Evolutionary conservation across 768 basidiomycete genomes (phyloP).

Genomic region (Rhodotorula sphaerocarpa): DNA sequence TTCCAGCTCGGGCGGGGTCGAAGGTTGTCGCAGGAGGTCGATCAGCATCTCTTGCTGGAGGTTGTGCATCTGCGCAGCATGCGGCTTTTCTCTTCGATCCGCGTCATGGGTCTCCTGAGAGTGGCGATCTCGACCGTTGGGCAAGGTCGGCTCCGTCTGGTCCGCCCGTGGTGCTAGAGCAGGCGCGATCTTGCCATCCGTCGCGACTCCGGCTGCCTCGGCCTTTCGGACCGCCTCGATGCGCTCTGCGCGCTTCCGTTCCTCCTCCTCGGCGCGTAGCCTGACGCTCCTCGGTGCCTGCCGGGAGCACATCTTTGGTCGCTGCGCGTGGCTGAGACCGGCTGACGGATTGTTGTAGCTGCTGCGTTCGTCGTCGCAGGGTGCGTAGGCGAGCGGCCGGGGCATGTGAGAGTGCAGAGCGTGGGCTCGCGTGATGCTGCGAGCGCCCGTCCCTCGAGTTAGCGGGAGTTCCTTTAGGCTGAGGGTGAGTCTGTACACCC

Average conservation of each 20-base stretch:
- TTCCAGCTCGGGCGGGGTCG: conserved; percentile 17
- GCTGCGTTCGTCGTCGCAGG: conserved; percentile 26
- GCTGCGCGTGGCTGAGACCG: not conserved
- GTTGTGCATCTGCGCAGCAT: not conserved
- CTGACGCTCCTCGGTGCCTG: conserved; percentile 39
- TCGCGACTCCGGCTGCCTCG: not conserved
- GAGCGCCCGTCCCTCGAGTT: no score
- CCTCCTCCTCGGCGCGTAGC: conserved; percentile 28
- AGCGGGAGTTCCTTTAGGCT: no score
- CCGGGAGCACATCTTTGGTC: conserved; percentile 29
- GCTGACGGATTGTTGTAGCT: not conserved
- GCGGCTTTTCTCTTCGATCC: no score
- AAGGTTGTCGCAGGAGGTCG: conserved; percentile 26
- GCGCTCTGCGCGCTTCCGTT: conserved; percentile 12
- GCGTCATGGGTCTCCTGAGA: no score
- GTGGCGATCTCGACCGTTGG: no score
- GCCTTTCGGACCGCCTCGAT: conserved; percentile 8
- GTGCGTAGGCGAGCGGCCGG: conserved; percentile 45
- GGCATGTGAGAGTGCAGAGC: conserved; percentile 73
- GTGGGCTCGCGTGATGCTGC: conserved; percentile 66
- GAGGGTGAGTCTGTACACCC: no score
- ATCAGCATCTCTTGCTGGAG: conserved; percentile 11
- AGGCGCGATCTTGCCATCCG: no score
- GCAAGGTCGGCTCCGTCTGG: no score
- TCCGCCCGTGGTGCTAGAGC: no score